These are phyloP conservation scores for Suhomyces sp. DNA, from an alignment of 805 yeast genomes.

Conservation along the genomic window DNA sequence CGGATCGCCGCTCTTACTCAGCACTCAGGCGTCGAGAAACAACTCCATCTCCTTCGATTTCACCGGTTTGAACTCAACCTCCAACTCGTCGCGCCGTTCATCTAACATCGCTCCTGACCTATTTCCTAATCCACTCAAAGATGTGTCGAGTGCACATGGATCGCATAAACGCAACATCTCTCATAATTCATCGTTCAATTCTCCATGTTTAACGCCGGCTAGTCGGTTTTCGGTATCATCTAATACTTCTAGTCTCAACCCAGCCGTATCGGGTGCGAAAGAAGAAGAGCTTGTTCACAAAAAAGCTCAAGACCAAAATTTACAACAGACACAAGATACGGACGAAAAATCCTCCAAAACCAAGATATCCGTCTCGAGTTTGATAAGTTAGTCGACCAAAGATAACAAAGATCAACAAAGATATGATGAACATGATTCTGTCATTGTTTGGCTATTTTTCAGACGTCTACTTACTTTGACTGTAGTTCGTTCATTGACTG, in stretches of 20 bases:
- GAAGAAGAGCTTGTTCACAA: constrained; percentile 8
- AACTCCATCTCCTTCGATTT: constrained; percentile 36
- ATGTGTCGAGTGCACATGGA: not conserved
- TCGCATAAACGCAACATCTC: constrained; percentile 27
- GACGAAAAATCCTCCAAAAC: constrained; percentile 10
- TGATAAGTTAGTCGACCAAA: constrained; percentile 16
- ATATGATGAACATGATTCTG: too few species aligned
- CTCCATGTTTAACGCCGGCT: constrained; percentile 24
- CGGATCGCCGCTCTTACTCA: constrained; percentile 27
- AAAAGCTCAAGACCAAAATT: not conserved
- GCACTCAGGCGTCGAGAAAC: constrained; percentile 37
- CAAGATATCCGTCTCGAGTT: constrained; percentile 33
- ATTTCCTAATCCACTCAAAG: constrained; percentile 36
- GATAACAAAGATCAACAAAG: too few species aligned
- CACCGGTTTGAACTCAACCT: constrained; percentile 19
- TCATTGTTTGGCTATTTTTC: too few species aligned
- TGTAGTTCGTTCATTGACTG: constrained; percentile 1
- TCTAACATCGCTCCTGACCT: constrained; percentile 41
- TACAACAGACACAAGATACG: not conserved
- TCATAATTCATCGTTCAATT: constrained; percentile 30
- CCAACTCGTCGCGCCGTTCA: constrained; percentile 37
- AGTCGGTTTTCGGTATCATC: constrained; percentile 24
- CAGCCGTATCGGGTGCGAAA: not conserved
- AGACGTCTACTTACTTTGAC: too few species aligned
- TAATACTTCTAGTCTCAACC: constrained; percentile 6